phyloP scores from a whole-genome alignment of 2,329 filamentous ascomycete genomes.

The Microdochium paspali region DNA sequence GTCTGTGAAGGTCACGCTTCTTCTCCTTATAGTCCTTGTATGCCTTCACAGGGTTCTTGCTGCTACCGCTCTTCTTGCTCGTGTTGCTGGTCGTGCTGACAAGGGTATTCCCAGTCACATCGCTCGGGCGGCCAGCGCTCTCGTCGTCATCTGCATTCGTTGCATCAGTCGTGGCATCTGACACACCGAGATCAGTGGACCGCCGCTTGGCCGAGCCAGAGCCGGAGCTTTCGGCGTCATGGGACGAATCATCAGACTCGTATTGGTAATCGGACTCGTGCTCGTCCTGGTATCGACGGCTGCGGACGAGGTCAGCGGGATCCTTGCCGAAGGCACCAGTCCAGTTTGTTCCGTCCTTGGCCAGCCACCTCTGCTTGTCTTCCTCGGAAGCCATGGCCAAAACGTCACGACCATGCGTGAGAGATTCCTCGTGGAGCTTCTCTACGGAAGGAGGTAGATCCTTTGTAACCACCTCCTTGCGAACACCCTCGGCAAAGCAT shows the following conservation, averaged over 20 bases:
- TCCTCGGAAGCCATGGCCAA: slow-evolving; percentile 63
- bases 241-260: slow-evolving; percentile 14
- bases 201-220: slow-evolving; percentile 11
- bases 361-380: slow-evolving; percentile 69
- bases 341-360: slow-evolving; percentile 77
- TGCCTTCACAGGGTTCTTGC: slow-evolving; percentile 45
- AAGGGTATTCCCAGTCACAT: slow-evolving; percentile 8
- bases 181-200: slow-evolving; percentile 19
- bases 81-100: slow-evolving; percentile 5
- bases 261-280: slow-evolving; percentile 28
- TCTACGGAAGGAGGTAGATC: slow-evolving; percentile 66
- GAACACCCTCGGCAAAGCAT: slow-evolving; percentile 79
- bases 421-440: slow-evolving; percentile 70
- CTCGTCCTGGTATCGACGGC: slow-evolving; percentile 11
- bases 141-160: slow-evolving; percentile 4
- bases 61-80: slow-evolving; percentile 23
- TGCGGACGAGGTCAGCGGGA: slow-evolving; percentile 41
- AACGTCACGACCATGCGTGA: slow-evolving; percentile 72
- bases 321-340: slow-evolving; percentile 76
- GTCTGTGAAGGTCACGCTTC: slow-evolving; percentile 69
- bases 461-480: slow-evolving; percentile 57
- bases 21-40: slow-evolving; percentile 56
- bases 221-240: slow-evolving; percentile 10
- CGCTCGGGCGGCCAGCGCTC: slow-evolving; percentile 11
- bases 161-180: slow-evolving; percentile 27